Evolutionary conservation across 345 rosid species (phyloP).

Genomic region (Pseudoturritis turrita): DNA sequence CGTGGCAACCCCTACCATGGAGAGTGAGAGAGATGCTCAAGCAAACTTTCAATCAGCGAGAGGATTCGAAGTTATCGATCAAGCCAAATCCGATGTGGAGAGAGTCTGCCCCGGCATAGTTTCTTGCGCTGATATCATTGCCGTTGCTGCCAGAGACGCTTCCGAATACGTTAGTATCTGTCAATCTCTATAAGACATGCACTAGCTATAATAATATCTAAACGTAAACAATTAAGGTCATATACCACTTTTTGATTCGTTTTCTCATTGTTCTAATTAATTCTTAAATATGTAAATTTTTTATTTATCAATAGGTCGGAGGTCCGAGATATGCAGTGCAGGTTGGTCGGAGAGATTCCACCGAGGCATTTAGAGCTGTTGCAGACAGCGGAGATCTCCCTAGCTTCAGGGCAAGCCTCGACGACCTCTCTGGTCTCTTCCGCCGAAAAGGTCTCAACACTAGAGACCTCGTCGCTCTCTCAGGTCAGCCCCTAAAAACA

Average conservation of each 20-base stretch:
- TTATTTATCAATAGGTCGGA: slow-evolving; percentile 32
- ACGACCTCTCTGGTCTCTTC: slow-evolving; percentile 37
- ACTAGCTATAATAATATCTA: not conserved
- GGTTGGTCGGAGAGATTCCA: slow-evolving; percentile 52
- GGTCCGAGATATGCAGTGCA: slow-evolving; percentile 43
- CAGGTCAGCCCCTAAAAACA: slow-evolving; percentile 26
- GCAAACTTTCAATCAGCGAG: slow-evolving; percentile 26
- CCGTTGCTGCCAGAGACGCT: slow-evolving; percentile 59
- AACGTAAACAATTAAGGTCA: not conserved
- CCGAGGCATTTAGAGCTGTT: slow-evolving; percentile 35
- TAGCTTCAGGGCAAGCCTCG: slow-evolving; percentile 31
- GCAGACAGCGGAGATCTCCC: slow-evolving; percentile 45
- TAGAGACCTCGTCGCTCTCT: slow-evolving; percentile 58
- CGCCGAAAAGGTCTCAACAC: slow-evolving; percentile 43
- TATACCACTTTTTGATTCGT: not conserved
- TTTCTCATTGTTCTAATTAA: not conserved
- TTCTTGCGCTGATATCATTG: slow-evolving; percentile 62
- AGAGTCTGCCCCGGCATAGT: slow-evolving; percentile 49
- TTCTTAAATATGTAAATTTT: not conserved
- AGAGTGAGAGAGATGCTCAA: slow-evolving; percentile 29
- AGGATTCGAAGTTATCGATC: slow-evolving; percentile 48
- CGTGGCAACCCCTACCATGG: slow-evolving; percentile 30
- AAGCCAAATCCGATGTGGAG: slow-evolving; percentile 46
- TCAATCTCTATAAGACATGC: not conserved
- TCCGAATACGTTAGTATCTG: slow-evolving; percentile 29